These are phyloP conservation scores for Gracilariopsis chorda DNA, from an alignment of 23 red algal genomes.

Conservation along the genomic window DNA sequence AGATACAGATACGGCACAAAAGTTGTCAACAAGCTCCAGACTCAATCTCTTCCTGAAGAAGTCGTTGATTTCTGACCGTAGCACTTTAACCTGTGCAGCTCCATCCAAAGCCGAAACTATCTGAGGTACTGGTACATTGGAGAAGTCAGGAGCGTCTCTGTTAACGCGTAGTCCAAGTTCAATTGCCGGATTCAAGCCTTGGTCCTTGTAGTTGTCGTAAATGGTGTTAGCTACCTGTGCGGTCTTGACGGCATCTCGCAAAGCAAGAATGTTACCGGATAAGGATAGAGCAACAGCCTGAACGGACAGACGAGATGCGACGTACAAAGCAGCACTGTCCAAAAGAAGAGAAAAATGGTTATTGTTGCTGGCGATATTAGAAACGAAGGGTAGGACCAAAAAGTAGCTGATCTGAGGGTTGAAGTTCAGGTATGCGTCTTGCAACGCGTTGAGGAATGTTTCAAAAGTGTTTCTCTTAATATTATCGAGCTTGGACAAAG, in stretches of 20 bases:
- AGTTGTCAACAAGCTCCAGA: too few species aligned
- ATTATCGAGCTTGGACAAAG: neutral
- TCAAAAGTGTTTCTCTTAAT: neutral
- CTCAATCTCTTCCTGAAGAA: too few species aligned
- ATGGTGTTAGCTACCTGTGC: neutral
- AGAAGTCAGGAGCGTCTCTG: neutral
- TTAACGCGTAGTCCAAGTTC: neutral
- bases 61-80: too few species aligned
- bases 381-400: neutral
- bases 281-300: neutral
- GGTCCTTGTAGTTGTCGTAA: neutral
- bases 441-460: neutral
- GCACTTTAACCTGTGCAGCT: neutral
- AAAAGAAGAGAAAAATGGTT: neutral
- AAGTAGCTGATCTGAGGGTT: neutral
- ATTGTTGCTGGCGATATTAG: neutral
- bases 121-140: neutral
- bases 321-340: neutral
- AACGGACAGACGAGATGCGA: neutral
- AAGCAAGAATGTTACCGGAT: neutral
- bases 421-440: neutral
- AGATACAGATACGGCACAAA: too few species aligned
- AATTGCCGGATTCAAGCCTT: neutral
- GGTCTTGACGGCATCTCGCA: neutral
- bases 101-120: neutral